Conservation (phyloP, 2,329 filamentous ascomycete genomes). For the Diaporthe aspalathi region DNA sequence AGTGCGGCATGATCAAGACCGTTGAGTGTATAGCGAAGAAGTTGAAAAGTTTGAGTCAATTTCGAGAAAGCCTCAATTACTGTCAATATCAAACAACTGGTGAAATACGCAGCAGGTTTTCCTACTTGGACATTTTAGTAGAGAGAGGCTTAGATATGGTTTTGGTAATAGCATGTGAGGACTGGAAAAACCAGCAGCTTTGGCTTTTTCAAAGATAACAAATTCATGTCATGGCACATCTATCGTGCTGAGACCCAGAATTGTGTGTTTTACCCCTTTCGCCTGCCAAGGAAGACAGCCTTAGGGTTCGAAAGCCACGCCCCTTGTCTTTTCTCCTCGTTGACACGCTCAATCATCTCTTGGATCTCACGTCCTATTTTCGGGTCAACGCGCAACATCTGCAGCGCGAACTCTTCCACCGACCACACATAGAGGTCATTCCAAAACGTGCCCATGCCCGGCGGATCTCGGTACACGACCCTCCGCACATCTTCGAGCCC, state of each 20-base stretch:
- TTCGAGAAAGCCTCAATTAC: no score
- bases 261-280: not conserved
- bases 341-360: not conserved
- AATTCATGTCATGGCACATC: not conserved
- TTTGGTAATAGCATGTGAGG: not conserved
- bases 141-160: no score
- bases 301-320: constrained; percentile 10
- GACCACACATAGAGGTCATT: not conserved
- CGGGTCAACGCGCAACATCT: not conserved
- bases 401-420: not conserved
- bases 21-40: no score
- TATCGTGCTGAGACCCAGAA: not conserved
- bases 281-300: constrained; percentile 2
- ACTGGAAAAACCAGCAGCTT: no score
- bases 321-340: not conserved
- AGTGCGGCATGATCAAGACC: no score
- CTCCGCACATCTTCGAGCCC: not conserved
- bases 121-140: no score
- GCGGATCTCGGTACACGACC: not conserved
- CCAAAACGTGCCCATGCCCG: constrained; percentile 5
- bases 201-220: not conserved
- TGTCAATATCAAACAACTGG: no score
- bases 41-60: no score
- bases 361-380: not conserved
- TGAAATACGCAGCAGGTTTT: no score